phyloP scores from a whole-genome alignment of 345 rosid species.

The Aethionema arabicum region DNA sequence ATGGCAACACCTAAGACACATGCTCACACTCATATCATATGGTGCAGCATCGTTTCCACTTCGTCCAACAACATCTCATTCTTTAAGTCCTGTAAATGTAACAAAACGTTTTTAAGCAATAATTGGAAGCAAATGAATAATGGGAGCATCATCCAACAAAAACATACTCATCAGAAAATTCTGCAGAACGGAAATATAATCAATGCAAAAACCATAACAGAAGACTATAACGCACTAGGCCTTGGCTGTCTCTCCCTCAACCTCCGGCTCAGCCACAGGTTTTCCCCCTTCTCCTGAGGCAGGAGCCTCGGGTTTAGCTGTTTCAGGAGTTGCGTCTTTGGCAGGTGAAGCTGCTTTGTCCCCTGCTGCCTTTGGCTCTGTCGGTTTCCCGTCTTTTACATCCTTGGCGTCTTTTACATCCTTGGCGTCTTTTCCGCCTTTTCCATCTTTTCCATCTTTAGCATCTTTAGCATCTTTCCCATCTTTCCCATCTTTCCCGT shows the following conservation, averaged over 20 bases:
- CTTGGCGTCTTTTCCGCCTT: conserved; percentile 41
- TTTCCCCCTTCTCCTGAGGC: conserved; percentile 37
- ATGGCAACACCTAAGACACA: conserved; percentile 7
- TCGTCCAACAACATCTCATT: conserved; percentile 23
- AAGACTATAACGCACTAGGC: conserved; percentile 29
- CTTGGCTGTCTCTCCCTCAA: conserved; percentile 17
- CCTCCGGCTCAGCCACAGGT: conserved; percentile 41
- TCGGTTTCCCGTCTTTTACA: background rate
- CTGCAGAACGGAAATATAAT: conserved; percentile 28
- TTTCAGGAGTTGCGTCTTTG: conserved; percentile 41
- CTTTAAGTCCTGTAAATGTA: too few species aligned
- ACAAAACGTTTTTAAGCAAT: conserved; percentile 20
- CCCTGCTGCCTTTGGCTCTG: conserved; percentile 32
- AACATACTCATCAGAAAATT: conserved; percentile 28
- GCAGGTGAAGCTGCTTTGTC: conserved; percentile 40
- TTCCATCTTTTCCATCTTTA: conserved; percentile 46
- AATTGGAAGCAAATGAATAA: conserved; percentile 35
- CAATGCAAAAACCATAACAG: conserved; percentile 1
- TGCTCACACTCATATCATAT: conserved; percentile 20
- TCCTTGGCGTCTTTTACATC: conserved; percentile 39
- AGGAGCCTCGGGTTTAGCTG: conserved; percentile 38
- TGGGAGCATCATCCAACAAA: conserved; percentile 29
- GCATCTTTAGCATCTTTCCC: conserved; percentile 29
- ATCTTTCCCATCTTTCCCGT: conserved; percentile 43
- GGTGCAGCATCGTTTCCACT: conserved; percentile 3